phyloP scores from a whole-genome alignment of 805 yeast species.

The Yamadazyma scolyti region DNA sequence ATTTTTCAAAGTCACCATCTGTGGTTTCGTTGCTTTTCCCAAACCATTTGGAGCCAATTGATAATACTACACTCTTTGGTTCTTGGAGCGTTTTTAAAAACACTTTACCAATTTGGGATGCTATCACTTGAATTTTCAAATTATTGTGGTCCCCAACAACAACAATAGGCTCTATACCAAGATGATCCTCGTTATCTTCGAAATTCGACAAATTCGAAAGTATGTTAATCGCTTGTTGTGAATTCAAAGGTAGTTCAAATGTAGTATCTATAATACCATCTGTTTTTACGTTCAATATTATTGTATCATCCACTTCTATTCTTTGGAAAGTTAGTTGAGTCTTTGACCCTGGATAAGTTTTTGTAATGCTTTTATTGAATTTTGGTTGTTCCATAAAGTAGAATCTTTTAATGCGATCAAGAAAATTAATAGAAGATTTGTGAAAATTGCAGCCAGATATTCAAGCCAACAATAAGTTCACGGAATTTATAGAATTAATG shows the following conservation, averaged over 20 bases:
- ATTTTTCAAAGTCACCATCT: conserved; percentile 41
- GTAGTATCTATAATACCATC: conserved; percentile 51
- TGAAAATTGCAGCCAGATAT: not conserved
- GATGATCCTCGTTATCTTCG: conserved; percentile 13
- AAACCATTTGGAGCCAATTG: conserved; percentile 48
- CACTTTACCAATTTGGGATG: conserved; percentile 46
- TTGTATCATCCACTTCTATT: conserved; percentile 35
- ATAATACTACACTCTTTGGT: conserved; percentile 39
- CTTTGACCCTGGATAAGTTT: conserved; percentile 5
- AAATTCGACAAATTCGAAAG: conserved; percentile 11
- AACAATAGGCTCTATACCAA: conserved; percentile 43
- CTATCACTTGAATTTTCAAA: conserved; percentile 45
- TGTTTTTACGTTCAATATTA: conserved; percentile 34
- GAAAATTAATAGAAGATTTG: too few relatives aligned
- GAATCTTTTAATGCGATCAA: not conserved
- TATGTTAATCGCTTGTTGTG: conserved; percentile 18
- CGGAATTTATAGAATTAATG: too few relatives aligned
- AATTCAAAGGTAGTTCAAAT: conserved; percentile 36
- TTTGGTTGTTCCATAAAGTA: conserved; percentile 1
- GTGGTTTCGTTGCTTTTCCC: conserved; percentile 26
- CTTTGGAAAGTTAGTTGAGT: conserved; percentile 21
- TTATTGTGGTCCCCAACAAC: conserved; percentile 47
- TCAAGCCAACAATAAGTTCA: too few relatives aligned
- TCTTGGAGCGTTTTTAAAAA: conserved; percentile 21
- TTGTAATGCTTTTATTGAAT: conserved; percentile 10